Evolutionary conservation across 495 filamentous ascomycete genomes (phyloP), one percentile per base, ranked within the genome.

Genomic region (Tetracladium setigerum): DNA sequence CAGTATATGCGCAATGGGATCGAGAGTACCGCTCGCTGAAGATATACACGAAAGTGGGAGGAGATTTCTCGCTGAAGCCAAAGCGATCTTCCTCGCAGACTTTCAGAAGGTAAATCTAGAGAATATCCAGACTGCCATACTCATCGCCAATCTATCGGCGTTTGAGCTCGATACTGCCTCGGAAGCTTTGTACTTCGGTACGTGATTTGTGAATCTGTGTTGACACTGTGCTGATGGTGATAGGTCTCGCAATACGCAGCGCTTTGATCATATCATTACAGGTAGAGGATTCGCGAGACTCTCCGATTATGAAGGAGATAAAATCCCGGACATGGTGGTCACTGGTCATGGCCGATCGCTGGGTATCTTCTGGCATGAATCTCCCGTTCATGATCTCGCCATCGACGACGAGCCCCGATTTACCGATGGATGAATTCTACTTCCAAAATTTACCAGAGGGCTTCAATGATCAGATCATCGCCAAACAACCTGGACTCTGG

Each of bases 341-440:
- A 22, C 17, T 48, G 7, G 41, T 41, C 45, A 48, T 48, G 45
- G 36, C 45, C 8, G 45, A 48, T 34, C 15, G 34, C 18, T 48
- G 45, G 45, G 41, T 16, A 16, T 41, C 36, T 17, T 48, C 45
- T 13, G 45, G 45, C 36, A 22, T 41, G 9, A 22, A 16, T 13
- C 35, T 48, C n/a, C 45, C 17, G 4, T n/a, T 27, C 36, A 30
- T 42, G 31, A 41, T 48, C 2, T 8, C 31, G 9, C n/a, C 19
- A 17, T 18, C 16, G 13, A 18, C 15, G 24, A 45, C 13, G 13
- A 12, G 11, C 14, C 9, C 36, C 2, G 45, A 39, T 16, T 17
- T 48, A 16, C 45, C 45, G 6, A 48, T 48, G 45, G 45, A 48
- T 32, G 45, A 48, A 13, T 34, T 12, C 14, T 42, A 16, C 18